These are phyloP conservation scores for Teratosphaeria epicoccoides DNA, from an alignment of 2,329 filamentous ascomycete genomes.

Conservation along the genomic window DNA sequence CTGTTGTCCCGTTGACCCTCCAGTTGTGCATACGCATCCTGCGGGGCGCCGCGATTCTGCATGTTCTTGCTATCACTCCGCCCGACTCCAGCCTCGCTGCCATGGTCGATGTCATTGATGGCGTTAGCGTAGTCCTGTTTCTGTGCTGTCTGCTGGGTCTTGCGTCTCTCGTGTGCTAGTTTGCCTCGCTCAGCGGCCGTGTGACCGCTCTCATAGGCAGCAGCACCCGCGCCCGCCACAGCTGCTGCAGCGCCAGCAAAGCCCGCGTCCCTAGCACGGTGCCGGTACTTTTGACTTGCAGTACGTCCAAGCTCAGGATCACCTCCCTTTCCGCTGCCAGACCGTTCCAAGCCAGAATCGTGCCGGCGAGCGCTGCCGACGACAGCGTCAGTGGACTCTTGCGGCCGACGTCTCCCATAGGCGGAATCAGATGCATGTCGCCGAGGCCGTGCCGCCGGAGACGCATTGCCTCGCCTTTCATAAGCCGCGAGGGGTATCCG, in stretches of 20 bases:
- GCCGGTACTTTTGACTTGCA: conserved; percentile 16
- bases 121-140: conserved; percentile 5
- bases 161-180: conserved; percentile 22
- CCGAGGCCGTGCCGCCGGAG: not conserved
- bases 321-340: not conserved
- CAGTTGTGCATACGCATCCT: not conserved
- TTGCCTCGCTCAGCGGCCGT: conserved; percentile 21
- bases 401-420: not conserved
- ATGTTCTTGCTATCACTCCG: conserved; percentile 28
- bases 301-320: not conserved
- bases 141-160: conserved; percentile 8
- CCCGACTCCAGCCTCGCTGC: not conserved
- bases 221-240: conserved; percentile 8
- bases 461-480: not conserved
- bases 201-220: not conserved
- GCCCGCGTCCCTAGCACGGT: conserved; percentile 22
- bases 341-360: not conserved
- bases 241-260: conserved; percentile 23
- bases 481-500: not conserved
- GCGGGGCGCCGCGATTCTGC: conserved; percentile 14
- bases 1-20: conserved; percentile 1
- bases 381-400: not conserved
- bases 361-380: not conserved
- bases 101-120: conserved; percentile 17
- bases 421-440: not conserved